Base-by-base conservation (phyloP, 2,329 filamentous ascomycete species). In the Nothopassalora personata region DNA sequence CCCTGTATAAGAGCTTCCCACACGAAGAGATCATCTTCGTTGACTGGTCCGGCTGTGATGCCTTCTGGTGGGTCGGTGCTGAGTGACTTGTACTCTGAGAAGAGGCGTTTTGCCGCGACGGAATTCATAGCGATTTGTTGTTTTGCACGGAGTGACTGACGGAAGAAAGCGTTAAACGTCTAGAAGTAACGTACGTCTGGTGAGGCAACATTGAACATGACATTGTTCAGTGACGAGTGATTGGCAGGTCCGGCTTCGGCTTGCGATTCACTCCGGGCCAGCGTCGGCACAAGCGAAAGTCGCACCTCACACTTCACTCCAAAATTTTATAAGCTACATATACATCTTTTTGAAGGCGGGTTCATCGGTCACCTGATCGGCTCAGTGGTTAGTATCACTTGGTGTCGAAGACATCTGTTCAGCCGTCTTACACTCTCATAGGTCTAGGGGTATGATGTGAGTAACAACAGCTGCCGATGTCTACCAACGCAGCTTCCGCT, bases 1-100 rank as follows among this genome's bases (percentile, higher is more conserved):
- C 94, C 94, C 75, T 96, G 88, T 70, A 99, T 97, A 63, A 97
- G 80, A 8, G 92, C 94, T 78, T 99, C 94, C 94, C 94, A 99
- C 71, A 90, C 81, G 69, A 97, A 89, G 72, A 97, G 86, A 78
- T 99, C 91, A 74, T 97, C 94, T 80, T 99, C 94, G 65, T 84
- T 89, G 61, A 97, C 81, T 34, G 94, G 94, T 19, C 94, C 94
- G 15, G 94, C 94, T 60, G 90, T 96, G 77, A 99, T 97, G 74
- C 94, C 94, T 62, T 97, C 93, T n/a, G 93, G 93, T 0, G 93
- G 91, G 76, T 95, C 94, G 71, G 91, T 93, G 64, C 91, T 94
- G 63, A 99, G 87, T 64, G 89, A 86, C 72, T 90, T 90, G 81
- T 99, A 99, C 81, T 99, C 94, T 78, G 93, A 90, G 74, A 97